These are phyloP conservation scores for Leucaena leucocephala DNA, from an alignment of 306 rosid genomes.

Conservation along the genomic window DNA sequence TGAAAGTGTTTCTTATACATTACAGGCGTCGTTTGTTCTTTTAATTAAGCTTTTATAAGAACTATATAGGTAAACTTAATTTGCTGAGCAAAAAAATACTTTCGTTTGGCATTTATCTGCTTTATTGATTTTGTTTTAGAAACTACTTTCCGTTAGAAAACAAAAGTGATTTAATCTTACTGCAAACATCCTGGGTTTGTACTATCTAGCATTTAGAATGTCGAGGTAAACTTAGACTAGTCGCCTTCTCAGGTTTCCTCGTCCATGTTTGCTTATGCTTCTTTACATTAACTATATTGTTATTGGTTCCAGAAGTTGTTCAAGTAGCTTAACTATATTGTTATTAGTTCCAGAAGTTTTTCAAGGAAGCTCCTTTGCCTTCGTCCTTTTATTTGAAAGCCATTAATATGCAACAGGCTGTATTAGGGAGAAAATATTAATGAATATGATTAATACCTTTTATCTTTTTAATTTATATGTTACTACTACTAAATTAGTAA, in stretches of 20 bases:
- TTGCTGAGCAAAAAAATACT: neutral
- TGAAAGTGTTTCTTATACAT: neutral
- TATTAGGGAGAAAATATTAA: neutral
- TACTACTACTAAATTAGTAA: neutral
- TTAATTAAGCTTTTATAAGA: neutral
- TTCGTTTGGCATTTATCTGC: neutral
- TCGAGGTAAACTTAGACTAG: neutral
- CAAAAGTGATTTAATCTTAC: neutral
- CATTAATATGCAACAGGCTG: neutral
- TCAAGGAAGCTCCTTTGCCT: neutral
- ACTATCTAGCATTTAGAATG: neutral
- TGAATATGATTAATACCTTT: neutral
- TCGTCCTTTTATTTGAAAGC: neutral
- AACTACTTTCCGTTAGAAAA: neutral
- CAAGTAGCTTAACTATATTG: neutral
- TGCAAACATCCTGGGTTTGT: neutral
- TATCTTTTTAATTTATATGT: neutral
- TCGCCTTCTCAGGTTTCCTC: neutral
- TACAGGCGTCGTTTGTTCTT: neutral
- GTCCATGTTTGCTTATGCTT: neutral
- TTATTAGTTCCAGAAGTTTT: neutral
- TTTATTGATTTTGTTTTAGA: neutral
- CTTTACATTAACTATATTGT: neutral
- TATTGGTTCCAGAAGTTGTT: slow-evolving; percentile 8
- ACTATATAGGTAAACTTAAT: neutral